These are phyloP conservation scores for Vitis hybrid DNA, from an alignment of 177 flowering plant genomes.

Conservation along the genomic window DNA sequence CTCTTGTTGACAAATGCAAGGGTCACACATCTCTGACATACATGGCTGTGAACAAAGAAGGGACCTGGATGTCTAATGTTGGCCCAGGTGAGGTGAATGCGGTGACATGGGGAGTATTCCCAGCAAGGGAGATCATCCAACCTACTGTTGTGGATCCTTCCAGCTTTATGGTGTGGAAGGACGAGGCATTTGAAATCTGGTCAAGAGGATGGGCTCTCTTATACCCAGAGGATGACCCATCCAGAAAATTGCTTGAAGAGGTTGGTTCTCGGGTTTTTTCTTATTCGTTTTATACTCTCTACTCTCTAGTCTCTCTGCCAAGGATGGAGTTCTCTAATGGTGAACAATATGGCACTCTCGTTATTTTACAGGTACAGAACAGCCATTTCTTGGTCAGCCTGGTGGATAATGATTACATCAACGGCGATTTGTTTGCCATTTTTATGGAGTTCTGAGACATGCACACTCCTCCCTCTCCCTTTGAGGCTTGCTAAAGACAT, in stretches of 20 bases:
- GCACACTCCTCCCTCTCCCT: not conserved
- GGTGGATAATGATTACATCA: conserved; percentile 78
- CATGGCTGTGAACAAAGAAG: conserved; percentile 78
- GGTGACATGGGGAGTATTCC: conserved; percentile 97
- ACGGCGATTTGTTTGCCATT: conserved; percentile 69
- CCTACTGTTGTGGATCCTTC: conserved; percentile 91
- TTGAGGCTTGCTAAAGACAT: too few relatives aligned
- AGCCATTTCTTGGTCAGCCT: conserved; percentile 80
- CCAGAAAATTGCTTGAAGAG: conserved; percentile 67
- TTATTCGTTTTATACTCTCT: too few relatives aligned
- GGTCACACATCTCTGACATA: conserved; percentile 60
- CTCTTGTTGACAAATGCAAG: conserved; percentile 72
- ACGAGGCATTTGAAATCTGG: conserved; percentile 96
- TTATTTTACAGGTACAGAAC: conserved; percentile 53
- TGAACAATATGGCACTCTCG: not conserved
- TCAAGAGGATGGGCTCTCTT: conserved; percentile 69
- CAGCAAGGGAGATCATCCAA: conserved; percentile 85
- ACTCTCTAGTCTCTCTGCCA: too few relatives aligned
- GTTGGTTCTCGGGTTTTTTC: conserved; percentile 24
- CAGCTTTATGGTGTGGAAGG: conserved; percentile 91
- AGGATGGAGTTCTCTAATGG: not conserved
- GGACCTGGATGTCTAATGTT: conserved; percentile 52
- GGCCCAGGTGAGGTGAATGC: conserved; percentile 63
- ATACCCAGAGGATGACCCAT: conserved; percentile 71
- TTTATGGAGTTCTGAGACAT: conserved; percentile 49